These are phyloP conservation scores for Trametes hirsuta DNA, from an alignment of 1,284 basidiomycete species.

Conservation along the genomic window DNA sequence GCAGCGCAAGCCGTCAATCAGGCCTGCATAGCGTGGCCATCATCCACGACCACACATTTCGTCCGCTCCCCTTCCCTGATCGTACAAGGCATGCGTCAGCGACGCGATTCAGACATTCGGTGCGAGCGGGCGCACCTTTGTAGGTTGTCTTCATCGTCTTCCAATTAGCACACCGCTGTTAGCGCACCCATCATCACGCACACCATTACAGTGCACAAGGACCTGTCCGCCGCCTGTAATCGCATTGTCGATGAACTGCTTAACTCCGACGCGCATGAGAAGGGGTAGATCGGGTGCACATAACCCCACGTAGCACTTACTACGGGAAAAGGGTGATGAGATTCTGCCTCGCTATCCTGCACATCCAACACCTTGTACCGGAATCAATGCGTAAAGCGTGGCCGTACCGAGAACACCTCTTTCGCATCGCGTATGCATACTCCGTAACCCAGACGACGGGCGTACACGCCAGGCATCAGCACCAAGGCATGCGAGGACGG, in stretches of 20 bases:
- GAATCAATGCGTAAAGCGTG: conserved; percentile 84
- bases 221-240: conserved; percentile 72
- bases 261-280: conserved; percentile 53
- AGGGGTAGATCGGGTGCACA: background rate
- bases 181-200: conserved; percentile 26
- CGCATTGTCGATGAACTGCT: conserved; percentile 79
- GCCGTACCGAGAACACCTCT: conserved; percentile 86
- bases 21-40: conserved; percentile 35
- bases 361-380: conserved; percentile 84
- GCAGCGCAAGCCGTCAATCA: too few species aligned
- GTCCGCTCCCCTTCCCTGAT: conserved; percentile 31
- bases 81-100: background rate
- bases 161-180: conserved; percentile 14
- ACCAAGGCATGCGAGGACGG: conserved; percentile 4
- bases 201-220: conserved; percentile 91
- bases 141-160: conserved; percentile 67
- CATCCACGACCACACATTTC: conserved; percentile 31
- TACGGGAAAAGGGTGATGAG: conserved; percentile 81
- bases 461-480: background rate
- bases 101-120: background rate
- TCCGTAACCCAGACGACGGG: conserved; percentile 41
- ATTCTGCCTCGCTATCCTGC: conserved; percentile 90
- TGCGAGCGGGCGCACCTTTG: conserved; percentile 38
- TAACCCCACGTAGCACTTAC: conserved; percentile 45
- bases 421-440: conserved; percentile 87